These are phyloP conservation scores for Paraglomus occultum DNA, from an alignment of 192 early-diverging fungal species.

Conservation along the genomic window DNA sequence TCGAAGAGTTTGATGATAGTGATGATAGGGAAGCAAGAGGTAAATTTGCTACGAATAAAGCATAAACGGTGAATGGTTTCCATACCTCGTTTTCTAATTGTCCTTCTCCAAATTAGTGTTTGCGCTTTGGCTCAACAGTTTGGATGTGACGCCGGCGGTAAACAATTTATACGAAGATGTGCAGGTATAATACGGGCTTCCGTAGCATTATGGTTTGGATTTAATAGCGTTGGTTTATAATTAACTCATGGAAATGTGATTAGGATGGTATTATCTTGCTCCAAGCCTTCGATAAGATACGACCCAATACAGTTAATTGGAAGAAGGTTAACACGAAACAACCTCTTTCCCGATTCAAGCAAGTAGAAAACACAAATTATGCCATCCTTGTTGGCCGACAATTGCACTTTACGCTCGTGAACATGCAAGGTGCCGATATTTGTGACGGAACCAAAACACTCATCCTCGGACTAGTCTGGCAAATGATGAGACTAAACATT, in stretches of 20 bases:
- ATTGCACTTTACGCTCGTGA: constrained; percentile 86
- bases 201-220: neutral
- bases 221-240: neutral
- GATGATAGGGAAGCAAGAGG: constrained; percentile 84
- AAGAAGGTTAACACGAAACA: constrained; percentile 81
- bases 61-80: neutral
- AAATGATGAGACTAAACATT: constrained; percentile 98
- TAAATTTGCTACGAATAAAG: constrained; percentile 30
- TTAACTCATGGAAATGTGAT: neutral
- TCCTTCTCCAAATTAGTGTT: constrained; percentile 59
- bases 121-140: constrained; percentile 96
- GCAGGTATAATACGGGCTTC: constrained; percentile 37
- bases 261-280: constrained; percentile 88
- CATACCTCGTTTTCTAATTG: neutral
- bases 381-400: constrained; percentile 84
- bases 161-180: constrained; percentile 98
- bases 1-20: constrained; percentile 81
- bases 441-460: constrained; percentile 87
- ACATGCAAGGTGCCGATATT: constrained; percentile 95
- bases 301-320: constrained; percentile 90
- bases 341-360: constrained; percentile 87
- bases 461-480: constrained; percentile 93
- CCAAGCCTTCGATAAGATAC: constrained; percentile 94
- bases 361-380: constrained; percentile 98
- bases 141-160: constrained; percentile 96